Base-by-base conservation (phyloP, 1,139 yeast species). In the Lodderomyces metapsilosis region DNA sequence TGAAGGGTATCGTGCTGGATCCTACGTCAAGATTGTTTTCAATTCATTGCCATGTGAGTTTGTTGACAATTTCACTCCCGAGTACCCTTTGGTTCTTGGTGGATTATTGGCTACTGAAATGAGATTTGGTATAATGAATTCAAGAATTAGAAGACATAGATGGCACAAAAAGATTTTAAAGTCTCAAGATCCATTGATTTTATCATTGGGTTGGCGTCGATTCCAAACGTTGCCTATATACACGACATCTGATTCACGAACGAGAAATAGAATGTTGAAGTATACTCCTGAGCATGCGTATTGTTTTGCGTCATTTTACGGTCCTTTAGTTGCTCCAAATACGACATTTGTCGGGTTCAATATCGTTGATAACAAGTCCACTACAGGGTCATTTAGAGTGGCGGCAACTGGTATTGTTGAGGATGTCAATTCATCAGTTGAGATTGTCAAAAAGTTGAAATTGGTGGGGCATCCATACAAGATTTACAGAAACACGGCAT, bases 241-340 rank as follows among this genome's bases (percentile, higher is more conserved):
- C 62, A 89, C 98, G 5, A 94, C 98, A 0, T 83, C 96, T 5
- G 99, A 94, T 64, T 92, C 98, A 4, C 76, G 99, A 67, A 91
- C 98, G 5, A 81, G 99, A 72, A 92, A 89, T 57, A 84, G 98
- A 71, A 88, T 94, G 97, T 76, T 94, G 67, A 94, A 94, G 61
- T 94, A 94, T 60, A 92, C 98, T 0, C 98, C 98, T 5, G 99
- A 94, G 58, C 99, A 94, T 63, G 89, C 97, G 35, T 92, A 87
- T 62, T 94, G 98, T 74, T 84, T 84, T 59, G 97, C 96, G 0
- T 86, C 96, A 21, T 91, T 94, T 64, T 94, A 91, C 58, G 98
- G 98, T 1, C 99, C 99, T 5, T 71, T 92, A 46, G 96, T 92
- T 38, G 91, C 98, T 1, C 98, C 98, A 32, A 92, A 92, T 58